Evolutionary conservation across 441 rosid genomes (phyloP).

Genomic region (California macrophylla): DNA sequence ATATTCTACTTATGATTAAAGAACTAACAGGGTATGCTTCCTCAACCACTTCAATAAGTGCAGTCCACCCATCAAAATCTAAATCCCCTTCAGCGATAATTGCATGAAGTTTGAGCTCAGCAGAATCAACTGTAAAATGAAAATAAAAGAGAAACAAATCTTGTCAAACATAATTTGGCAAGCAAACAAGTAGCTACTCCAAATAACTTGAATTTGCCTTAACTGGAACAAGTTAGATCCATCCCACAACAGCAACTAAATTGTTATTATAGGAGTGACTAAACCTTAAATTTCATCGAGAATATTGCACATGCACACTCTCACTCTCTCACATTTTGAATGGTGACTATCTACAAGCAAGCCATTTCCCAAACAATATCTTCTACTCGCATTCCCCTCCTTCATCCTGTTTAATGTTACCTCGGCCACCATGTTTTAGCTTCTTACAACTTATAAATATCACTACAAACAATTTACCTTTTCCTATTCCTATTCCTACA

Average conservation of each 20-base stretch:
- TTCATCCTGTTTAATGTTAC: too few species aligned
- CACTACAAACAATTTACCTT: not conserved
- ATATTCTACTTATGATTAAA: not conserved
- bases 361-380: too few species aligned
- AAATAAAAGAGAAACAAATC: not conserved
- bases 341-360: too few species aligned
- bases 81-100: conserved; percentile 34
- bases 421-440: too few species aligned
- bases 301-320: not conserved
- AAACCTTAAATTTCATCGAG: not conserved
- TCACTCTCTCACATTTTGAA: not conserved
- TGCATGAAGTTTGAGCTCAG: conserved; percentile 35
- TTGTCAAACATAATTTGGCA: not conserved
- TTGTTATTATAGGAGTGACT: not conserved
- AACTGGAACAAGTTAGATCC: not conserved
- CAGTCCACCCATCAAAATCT: conserved; percentile 67
- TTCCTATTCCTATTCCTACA: not conserved
- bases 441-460: not conserved
- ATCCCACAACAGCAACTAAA: not conserved
- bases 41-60: conserved; percentile 56
- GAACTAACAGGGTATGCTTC: conserved; percentile 39
- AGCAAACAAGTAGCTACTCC: not conserved
- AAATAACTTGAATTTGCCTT: not conserved
- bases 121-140: conserved; percentile 31
- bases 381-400: too few species aligned